Conservation (phyloP, 202 grass and related monocot species). For the Carex arenaria region DNA sequence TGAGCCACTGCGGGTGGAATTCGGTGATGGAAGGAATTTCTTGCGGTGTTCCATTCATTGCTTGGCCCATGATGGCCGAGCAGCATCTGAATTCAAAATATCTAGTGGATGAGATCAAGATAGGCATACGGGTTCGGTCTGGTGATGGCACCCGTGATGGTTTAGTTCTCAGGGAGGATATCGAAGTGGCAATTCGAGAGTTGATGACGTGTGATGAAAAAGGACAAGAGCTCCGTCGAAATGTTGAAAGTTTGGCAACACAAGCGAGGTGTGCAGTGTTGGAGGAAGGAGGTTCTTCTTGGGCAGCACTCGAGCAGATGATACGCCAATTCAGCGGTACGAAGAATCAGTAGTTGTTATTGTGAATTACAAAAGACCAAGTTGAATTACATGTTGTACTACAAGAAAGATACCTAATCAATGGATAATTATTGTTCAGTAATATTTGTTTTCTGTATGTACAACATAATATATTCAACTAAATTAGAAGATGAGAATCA, state of each 20-base stretch:
- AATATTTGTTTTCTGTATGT: too few relatives aligned
- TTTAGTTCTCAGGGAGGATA: slow-evolving; percentile 23
- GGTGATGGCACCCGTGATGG: slow-evolving; percentile 26
- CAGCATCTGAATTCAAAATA: slow-evolving; percentile 32
- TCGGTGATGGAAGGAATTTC: slow-evolving; percentile 38
- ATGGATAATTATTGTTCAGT: too few relatives aligned
- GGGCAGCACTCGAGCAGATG: slow-evolving; percentile 24
- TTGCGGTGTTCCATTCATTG: slow-evolving; percentile 25
- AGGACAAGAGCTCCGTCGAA: background rate
- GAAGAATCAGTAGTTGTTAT: background rate
- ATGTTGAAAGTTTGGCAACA: background rate
- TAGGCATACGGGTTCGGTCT: slow-evolving; percentile 32
- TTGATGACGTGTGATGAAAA: slow-evolving; percentile 18
- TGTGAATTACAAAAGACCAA: background rate
- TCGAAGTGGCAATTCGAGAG: background rate
- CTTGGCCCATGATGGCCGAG: slow-evolving; percentile 46
- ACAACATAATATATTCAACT: too few relatives aligned
- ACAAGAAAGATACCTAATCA: background rate
- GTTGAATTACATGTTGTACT: background rate
- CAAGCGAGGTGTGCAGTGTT: slow-evolving; percentile 8
- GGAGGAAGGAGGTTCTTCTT: slow-evolving; percentile 21
- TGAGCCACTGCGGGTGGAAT: slow-evolving; percentile 62
- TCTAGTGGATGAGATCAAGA: slow-evolving; percentile 40
- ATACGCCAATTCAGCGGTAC: slow-evolving; percentile 1
- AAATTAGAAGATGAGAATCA: too few relatives aligned